Conservation (phyloP, 2,329 filamentous ascomycete genomes). For the Plectosphaerella cucumerina region DNA sequence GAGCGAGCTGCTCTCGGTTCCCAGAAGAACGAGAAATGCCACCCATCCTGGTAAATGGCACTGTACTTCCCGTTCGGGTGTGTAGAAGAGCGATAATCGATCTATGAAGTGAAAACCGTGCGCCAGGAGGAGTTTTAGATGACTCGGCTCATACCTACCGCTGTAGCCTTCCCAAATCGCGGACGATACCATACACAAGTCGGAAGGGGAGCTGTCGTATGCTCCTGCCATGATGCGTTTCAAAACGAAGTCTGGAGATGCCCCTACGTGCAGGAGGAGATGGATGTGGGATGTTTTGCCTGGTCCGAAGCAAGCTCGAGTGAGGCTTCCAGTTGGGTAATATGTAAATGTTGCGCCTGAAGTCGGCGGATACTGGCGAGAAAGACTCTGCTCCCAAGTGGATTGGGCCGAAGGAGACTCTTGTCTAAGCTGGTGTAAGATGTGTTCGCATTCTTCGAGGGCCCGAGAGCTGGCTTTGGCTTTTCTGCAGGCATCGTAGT, state of each 20-base stretch:
- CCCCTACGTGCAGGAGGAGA: background rate
- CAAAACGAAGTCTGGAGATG: background rate
- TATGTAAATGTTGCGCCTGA: background rate
- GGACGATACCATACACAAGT: background rate
- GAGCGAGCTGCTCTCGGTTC: background rate
- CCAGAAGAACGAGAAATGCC: background rate
- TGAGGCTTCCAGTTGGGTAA: background rate
- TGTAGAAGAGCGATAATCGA: background rate
- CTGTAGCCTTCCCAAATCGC: background rate
- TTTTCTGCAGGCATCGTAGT: background rate
- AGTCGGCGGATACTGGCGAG: too few species aligned
- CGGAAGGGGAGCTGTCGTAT: background rate
- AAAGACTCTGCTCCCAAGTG: background rate
- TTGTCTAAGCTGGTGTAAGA: background rate
- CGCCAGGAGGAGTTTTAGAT: background rate
- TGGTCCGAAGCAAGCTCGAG: background rate
- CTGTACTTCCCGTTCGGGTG: background rate
- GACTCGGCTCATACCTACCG: too few species aligned
- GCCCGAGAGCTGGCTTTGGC: background rate
- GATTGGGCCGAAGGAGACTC: background rate
- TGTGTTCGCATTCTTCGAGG: background rate
- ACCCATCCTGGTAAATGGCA: background rate
- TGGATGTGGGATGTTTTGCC: background rate
- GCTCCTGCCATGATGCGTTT: background rate
- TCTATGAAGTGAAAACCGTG: background rate